Base-by-base conservation (phyloP, 1,139 yeast genomes). In the Saccharomyces hybrid region DNA sequence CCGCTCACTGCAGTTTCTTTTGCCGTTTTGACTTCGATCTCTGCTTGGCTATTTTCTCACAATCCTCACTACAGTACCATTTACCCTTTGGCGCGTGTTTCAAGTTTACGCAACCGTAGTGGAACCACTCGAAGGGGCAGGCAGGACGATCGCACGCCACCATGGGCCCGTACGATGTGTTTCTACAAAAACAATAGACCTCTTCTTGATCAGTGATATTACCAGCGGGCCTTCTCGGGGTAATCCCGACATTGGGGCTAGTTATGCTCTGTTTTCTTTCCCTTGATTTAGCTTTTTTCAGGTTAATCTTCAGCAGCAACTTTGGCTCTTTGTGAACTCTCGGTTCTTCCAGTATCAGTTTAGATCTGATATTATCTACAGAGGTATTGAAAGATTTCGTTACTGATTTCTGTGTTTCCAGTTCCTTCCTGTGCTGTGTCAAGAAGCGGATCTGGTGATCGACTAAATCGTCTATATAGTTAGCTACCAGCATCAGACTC, bases 11-110 rank as follows among this genome's bases (percentile, higher is more conserved):
- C 25, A 20, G 11, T 28, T 28, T 16, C 34, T 11, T 47, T 27
- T 32, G 32, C 26, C 20, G 13, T 38, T 51, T 52, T 20, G 52
- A 34, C 20, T 50, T 53, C 28, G 25, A 23, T 34, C 48, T 38
- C 51, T 53, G 31, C 50, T 52, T 13, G 52, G 59, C 57, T 56
- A 51, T 38, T 51, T 51, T 52, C 56, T 20, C 55, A 52, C 67
- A 66, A 70, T 95, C 85, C 58, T 85, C 95, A 61, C 88, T 89
- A 71, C 97, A 90, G 64, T 79, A 90, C 97, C 97, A 90, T 62
- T 86, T 85, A 1, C 96, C 96, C 27, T 52, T 53, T 5, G 97
- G 97, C 1, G 91, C 88, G 58, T 85, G 83, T 51, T 80, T 80
- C 59, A 89, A 78, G 2, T 96, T 95, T 51, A 89, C 95, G 74